Base-by-base conservation (phyloP, 2,329 filamentous ascomycete species). In the Pseudogymnoascus sp. region DNA sequence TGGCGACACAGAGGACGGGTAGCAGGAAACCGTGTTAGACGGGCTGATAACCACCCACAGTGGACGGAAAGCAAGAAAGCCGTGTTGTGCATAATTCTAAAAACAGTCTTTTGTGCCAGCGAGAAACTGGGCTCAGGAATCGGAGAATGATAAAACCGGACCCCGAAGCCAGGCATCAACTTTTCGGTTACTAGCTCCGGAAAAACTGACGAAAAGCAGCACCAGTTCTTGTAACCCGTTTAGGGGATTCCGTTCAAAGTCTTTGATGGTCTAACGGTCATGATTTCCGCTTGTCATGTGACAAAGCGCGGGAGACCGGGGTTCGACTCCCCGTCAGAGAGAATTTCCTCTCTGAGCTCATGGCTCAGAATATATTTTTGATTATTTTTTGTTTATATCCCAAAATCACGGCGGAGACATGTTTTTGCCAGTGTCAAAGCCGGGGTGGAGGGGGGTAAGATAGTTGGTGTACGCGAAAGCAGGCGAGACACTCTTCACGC, bases 251-350 rank as follows among this genome's bases (percentile, higher is more conserved):
- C 6, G 5, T 19, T 4, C 9, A 58, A 8, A 28, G 1, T 63
- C 62, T 62, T 62, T 58, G 62, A 68, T 68, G 67, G 67, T 68
- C 67, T 68, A 68, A 68, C 67, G 66, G 67, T 68, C 62, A 68
- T 68, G 67, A 68, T 68, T 68, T 68, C 67, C 67, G 67, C 67
- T 68, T 68, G 67, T 68, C 67, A 68, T 55, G 61, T 25, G 39
- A 62, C 41, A 62, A 52, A 58, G 62, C 62, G 62, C 62, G 62
- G 62, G 62, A 64, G 62, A 64, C 62, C 62, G 62, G 62, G 62
- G 62, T 64, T 64, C 61, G 63, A 64, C 61, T 64, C 45, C 55
- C 63, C 61, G 63, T 64, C 63, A 62, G 62, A 63, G 62, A 64
- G 39, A 58, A 42, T 5, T 49, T 49, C 42, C 42, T 49, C 42